Percentiles rank a stretch among this genome's conserved stretches.
phyloP scores from a whole-genome alignment of 352 stramenopile genomes.

The Pythium utonaiense region DNA sequence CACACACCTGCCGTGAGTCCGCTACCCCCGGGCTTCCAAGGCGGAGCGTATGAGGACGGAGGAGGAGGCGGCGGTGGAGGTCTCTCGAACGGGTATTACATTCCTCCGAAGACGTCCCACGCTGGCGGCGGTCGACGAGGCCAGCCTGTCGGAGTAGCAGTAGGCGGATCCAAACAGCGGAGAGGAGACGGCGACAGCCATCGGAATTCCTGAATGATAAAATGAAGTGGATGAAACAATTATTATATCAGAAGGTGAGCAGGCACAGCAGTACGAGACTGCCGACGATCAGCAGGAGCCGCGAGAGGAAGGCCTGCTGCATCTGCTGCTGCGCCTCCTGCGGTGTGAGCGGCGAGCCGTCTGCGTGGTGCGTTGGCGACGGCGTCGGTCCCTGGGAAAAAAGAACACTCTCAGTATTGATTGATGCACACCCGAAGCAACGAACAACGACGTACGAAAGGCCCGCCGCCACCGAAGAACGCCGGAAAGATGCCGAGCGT shows the following conservation, averaged over 20 bases:
- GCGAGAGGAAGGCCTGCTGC: slow-evolving; percentile 72
- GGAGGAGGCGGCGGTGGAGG: not conserved
- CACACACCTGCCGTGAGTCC: slow-evolving; percentile 3
- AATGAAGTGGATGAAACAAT: no score
- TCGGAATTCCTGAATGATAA: slow-evolving; percentile 22
- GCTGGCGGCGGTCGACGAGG: not conserved
- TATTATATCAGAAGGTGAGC: slow-evolving; percentile 47
- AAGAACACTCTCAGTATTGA: no score
- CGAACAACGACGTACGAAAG: slow-evolving; percentile 41
- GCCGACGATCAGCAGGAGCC: slow-evolving; percentile 62
- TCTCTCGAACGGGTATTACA: slow-evolving; percentile 4
- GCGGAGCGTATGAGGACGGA: not conserved
- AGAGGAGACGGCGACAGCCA: slow-evolving; percentile 19
- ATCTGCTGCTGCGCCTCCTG: slow-evolving; percentile 58
- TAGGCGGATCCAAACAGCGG: slow-evolving; percentile 17
- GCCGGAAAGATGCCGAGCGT: slow-evolving; percentile 84
- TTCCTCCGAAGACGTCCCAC: slow-evolving; percentile 29
- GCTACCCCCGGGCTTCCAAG: slow-evolving; percentile 11
- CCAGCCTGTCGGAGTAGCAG: not conserved
- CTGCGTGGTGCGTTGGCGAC: slow-evolving; percentile 36
- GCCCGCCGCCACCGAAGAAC: slow-evolving; percentile 52
- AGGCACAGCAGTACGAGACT: slow-evolving; percentile 72
- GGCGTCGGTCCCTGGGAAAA: slow-evolving; percentile 35
- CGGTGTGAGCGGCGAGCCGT: slow-evolving; percentile 45
- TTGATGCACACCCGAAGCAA: not conserved